A percentile compares a stretch with the other conserved stretches of the same genome.
These are phyloP conservation scores for Inosperma sp. DNA, from an alignment of 768 basidiomycete genomes.

Conservation along the genomic window DNA sequence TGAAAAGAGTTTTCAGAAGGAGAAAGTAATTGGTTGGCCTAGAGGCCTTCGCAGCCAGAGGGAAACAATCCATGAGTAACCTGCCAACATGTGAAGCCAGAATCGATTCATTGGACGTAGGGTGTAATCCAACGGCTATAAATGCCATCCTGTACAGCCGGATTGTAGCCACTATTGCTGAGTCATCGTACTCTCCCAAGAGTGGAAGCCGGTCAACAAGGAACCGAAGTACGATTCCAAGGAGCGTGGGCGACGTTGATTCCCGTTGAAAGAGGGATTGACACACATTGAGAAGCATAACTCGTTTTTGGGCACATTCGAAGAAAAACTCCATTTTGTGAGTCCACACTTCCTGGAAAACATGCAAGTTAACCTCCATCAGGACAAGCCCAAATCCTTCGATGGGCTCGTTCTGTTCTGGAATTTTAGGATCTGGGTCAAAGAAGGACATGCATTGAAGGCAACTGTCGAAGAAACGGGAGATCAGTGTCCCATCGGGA, in stretches of 20 bases:
- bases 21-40: slow-evolving; percentile 93
- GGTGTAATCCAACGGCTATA: slow-evolving; percentile 71
- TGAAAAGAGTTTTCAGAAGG: slow-evolving; percentile 86
- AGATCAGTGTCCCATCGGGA: slow-evolving; percentile 83
- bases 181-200: slow-evolving; percentile 81
- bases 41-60: slow-evolving; percentile 84
- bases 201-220: slow-evolving; percentile 76
- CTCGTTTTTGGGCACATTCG: slow-evolving; percentile 68
- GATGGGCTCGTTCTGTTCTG: slow-evolving; percentile 65
- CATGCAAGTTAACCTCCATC: slow-evolving; percentile 79
- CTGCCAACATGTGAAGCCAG: slow-evolving; percentile 91
- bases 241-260: slow-evolving; percentile 68
- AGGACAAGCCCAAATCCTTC: slow-evolving; percentile 81
- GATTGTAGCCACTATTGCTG: slow-evolving; percentile 77
- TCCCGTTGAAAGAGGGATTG: slow-evolving; percentile 81
- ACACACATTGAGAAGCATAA: slow-evolving; percentile 76
- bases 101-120: slow-evolving; percentile 80
- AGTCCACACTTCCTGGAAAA: slow-evolving; percentile 96
- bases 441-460: slow-evolving; percentile 83
- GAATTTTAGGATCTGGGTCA: slow-evolving; percentile 63
- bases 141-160: slow-evolving; percentile 96
- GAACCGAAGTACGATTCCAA: slow-evolving; percentile 85
- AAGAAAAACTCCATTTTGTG: slow-evolving; percentile 90
- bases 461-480: slow-evolving; percentile 81
- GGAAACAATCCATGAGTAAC: slow-evolving; percentile 94